A percentile compares a stretch with the other conserved stretches of the same genome.
Conservation (phyloP, 805 yeast species). For the Candida loeiensis region DNA sequence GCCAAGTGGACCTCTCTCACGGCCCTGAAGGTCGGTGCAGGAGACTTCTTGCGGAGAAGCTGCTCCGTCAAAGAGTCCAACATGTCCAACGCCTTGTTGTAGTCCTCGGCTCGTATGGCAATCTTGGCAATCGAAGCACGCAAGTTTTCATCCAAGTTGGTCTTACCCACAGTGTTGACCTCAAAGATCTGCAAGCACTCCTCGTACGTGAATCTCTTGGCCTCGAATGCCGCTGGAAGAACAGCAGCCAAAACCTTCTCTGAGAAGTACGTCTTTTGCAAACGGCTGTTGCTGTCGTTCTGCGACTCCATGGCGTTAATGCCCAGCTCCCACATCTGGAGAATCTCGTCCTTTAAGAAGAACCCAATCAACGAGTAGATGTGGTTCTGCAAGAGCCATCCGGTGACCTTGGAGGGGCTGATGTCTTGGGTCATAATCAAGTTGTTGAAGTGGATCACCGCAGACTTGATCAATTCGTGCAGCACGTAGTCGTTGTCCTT, state of each 20-base stretch:
- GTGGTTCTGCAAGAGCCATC: conserved; percentile 22
- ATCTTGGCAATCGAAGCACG: conserved; percentile 73
- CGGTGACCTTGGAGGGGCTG: conserved; percentile 18
- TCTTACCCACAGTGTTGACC: conserved; percentile 30
- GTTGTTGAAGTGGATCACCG: conserved; percentile 31
- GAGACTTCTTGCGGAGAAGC: conserved; percentile 30
- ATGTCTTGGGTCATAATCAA: conserved; percentile 29
- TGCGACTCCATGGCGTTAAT: conserved; percentile 27
- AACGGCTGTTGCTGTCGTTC: conserved; percentile 13
- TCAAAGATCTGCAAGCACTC: conserved; percentile 59
- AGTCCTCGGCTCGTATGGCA: conserved; percentile 61
- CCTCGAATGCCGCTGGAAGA: conserved; percentile 61
- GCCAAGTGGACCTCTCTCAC: conserved; percentile 72
- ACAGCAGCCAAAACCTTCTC: conserved; percentile 68
- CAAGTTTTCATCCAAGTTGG: conserved; percentile 43
- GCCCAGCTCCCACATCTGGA: conserved; percentile 67
- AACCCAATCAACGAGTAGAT: conserved; percentile 42
- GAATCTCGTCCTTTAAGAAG: conserved; percentile 58
- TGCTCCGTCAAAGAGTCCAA: conserved; percentile 58
- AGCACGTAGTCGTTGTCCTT: conserved; percentile 24
- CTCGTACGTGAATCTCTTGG: conserved; percentile 56
- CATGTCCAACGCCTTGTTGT: conserved; percentile 59
- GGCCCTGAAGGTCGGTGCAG: conserved; percentile 22
- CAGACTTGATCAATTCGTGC: conserved; percentile 29
- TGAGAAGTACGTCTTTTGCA: conserved; percentile 45